Evolutionary conservation across 2,329 filamentous ascomycete genomes (phyloP).

Genomic region (Fusarium coffeatum): DNA sequence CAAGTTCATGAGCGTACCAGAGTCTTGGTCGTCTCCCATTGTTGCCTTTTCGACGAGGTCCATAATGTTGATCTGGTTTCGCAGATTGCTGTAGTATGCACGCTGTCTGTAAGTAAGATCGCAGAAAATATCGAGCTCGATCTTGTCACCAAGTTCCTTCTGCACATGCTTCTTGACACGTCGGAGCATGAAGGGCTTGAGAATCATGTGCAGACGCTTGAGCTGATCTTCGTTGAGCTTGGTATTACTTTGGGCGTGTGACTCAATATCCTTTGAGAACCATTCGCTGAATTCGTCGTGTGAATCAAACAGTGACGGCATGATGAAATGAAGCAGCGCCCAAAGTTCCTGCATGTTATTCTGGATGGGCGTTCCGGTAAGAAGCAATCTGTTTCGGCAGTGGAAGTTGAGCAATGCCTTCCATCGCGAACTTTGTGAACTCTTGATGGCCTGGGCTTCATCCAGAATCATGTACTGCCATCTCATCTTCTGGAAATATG

Average conservation of each 20-base stretch:
- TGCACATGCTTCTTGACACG: conserved; percentile 99
- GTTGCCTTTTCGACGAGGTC: conserved; percentile 98
- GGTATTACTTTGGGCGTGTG: conserved; percentile 98
- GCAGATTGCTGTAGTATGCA: conserved; percentile 89
- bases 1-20: conserved; percentile 96
- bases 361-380: conserved; percentile 97
- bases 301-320: conserved; percentile 97
- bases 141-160: conserved; percentile 98
- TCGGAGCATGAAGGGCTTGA: conserved; percentile 99
- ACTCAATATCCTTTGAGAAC: conserved; percentile 97
- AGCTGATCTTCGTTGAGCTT: conserved; percentile 99
- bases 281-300: conserved; percentile 94
- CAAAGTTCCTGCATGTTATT: conserved; percentile 99
- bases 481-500: conserved; percentile 98
- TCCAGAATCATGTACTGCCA: conserved; percentile 99
- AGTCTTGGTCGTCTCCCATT: conserved; percentile 92
- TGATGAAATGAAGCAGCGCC: conserved; percentile 98
- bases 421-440: conserved; percentile 94
- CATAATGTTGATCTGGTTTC: conserved; percentile 98
- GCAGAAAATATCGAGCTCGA: conserved; percentile 95
- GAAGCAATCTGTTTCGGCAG: conserved; percentile 90
- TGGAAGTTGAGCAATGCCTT: conserved; percentile 94
- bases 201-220: conserved; percentile 95
- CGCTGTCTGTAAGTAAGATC: conserved; percentile 96
- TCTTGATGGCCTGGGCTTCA: conserved; percentile 99